Evolutionary conservation across 768 basidiomycete genomes (phyloP), one percentile per base, ranked within the genome.

Genomic region (Mycena galericulata): DNA sequence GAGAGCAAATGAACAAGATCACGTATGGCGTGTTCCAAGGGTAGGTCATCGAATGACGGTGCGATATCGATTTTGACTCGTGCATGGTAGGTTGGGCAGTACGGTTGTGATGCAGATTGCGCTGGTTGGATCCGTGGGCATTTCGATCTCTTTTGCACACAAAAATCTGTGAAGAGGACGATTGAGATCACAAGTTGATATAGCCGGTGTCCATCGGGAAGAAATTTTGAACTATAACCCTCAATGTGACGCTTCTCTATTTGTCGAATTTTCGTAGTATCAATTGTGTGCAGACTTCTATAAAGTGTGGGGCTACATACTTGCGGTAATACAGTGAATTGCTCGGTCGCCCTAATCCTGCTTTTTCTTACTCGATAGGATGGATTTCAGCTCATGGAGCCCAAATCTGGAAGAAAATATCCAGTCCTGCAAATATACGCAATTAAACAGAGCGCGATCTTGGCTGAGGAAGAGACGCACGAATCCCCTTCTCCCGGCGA

Each of bases 51-150:
- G 34, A 7, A 14, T 6, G 14, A 6, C 6, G 14, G 14, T 14
- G 34, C 34, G 34, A 36, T 7, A 36, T 7, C 34, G 6, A 14
- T 36, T 36, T 36, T 36, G 34, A 36, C 34, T 14, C 14, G 34
- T n/a, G 14, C 14, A 14, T 36, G 34, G 34, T 36, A 14, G 68
- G 49, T 26, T 69, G 17, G 68, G 68, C 4, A 63, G 68, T 18
- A 69, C 68, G 24, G 68, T 69, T 17, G 68, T 69, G 53, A 69
- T 69, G 68, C 68, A 69, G 63, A 60, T 56, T 27, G 68, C 63
- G n/a, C 45, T 60, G 18, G 68, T 69, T 60, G 68, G 68, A 5
- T 61, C 68, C 55, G 68, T 69, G 50, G 68, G 68, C 17, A 60
- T 69, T 50, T 69, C 68, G 17, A 65, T 69, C 45, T 69, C 59